These are phyloP conservation scores for Plantago ovata DNA, from an alignment of 257 asterid species.

Conservation along the genomic window DNA sequence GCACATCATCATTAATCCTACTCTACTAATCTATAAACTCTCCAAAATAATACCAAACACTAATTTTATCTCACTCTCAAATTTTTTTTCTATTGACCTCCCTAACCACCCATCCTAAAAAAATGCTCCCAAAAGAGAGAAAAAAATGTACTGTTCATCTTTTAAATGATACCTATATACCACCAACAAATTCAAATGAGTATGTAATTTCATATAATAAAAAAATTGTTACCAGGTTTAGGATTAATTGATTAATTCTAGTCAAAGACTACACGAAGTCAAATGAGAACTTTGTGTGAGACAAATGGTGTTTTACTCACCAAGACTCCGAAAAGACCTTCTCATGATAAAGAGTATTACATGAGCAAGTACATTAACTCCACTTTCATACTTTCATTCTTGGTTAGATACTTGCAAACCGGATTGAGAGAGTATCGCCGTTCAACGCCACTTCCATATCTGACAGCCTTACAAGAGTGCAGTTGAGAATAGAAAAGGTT, in stretches of 20 bases:
- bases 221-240: too few relatives aligned
- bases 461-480: constrained; percentile 23
- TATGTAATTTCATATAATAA: too few relatives aligned
- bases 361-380: constrained; percentile 37
- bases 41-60: too few relatives aligned
- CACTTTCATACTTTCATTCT: constrained; percentile 45
- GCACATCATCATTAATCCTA: too few relatives aligned
- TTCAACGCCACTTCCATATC: constrained; percentile 24
- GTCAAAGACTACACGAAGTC: neutral
- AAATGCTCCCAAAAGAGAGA: too few relatives aligned
- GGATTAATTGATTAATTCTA: too few relatives aligned
- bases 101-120: too few relatives aligned
- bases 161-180: neutral
- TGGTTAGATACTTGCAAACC: constrained; percentile 46
- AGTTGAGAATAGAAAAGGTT: constrained; percentile 31
- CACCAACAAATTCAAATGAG: neutral
- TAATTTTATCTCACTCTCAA: too few relatives aligned
- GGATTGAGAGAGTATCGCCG: constrained; percentile 50
- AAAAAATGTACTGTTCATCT: too few relatives aligned
- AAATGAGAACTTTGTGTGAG: too few relatives aligned
- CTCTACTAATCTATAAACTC: too few relatives aligned
- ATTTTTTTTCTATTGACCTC: too few relatives aligned
- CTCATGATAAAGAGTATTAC: constrained; percentile 43
- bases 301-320: constrained; percentile 23
- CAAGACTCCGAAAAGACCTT: constrained; percentile 53